Evolutionary conservation across 2,329 filamentous ascomycete genomes (phyloP).

Genomic region (Trichoderma oligosporum): DNA sequence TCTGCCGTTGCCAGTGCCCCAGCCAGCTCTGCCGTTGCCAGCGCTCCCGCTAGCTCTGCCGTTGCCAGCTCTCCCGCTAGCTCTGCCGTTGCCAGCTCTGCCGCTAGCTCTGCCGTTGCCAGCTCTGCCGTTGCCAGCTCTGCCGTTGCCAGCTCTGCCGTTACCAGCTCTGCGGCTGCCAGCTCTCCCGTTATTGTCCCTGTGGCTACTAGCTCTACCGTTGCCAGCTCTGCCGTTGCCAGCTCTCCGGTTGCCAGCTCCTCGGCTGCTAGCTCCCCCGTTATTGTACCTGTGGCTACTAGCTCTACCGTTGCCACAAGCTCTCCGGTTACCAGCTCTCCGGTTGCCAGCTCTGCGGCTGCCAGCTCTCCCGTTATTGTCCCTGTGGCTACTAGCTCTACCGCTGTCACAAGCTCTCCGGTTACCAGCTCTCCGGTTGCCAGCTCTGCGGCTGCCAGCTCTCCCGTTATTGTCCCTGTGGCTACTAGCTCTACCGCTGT

Average conservation of each 20-base stretch:
- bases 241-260: conserved; percentile 6
- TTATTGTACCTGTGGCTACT: background rate
- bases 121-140: no score
- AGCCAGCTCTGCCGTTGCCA: no score
- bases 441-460: no score
- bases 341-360: conserved; percentile 1
- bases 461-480: background rate
- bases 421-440: no score
- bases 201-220: background rate
- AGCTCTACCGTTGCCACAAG: background rate
- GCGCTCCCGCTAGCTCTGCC: no score
- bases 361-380: background rate
- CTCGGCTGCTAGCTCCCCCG: background rate
- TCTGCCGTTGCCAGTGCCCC: no score
- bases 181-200: background rate
- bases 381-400: background rate
- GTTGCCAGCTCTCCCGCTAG: no score
- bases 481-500: background rate
- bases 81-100: no score
- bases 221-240: background rate
- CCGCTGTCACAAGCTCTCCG: no score
- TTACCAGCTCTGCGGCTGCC: no score
- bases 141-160: no score
- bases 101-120: no score
- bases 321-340: background rate